These are phyloP conservation scores for Ustilago sp. DNA, from an alignment of 1,284 basidiomycete genomes.

Conservation along the genomic window DNA sequence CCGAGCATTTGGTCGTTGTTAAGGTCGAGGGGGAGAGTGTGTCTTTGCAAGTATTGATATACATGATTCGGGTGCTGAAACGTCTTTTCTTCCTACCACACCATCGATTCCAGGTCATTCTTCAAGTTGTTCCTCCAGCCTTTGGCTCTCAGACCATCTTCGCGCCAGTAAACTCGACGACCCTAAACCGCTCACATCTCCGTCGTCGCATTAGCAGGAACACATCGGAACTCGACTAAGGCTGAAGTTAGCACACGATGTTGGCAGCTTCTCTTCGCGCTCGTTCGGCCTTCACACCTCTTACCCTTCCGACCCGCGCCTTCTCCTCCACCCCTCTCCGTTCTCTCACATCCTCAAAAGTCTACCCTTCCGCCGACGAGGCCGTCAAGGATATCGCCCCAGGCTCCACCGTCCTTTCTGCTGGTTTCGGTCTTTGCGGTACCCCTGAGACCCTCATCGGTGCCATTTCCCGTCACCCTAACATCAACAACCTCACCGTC, in stretches of 20 bases:
- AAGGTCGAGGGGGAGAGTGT: not conserved
- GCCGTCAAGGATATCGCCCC: conserved; percentile 63
- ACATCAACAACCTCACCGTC: conserved; percentile 61
- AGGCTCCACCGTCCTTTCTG: conserved; percentile 60
- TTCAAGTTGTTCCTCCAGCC: not conserved
- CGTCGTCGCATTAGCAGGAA: not conserved
- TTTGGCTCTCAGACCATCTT: not conserved
- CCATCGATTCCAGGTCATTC: not conserved
- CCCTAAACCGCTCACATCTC: not conserved
- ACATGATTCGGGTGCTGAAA: not conserved
- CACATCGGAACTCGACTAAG: not conserved
- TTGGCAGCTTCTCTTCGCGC: conserved; percentile 35
- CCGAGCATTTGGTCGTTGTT: not conserved
- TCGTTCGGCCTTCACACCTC: conserved; percentile 17
- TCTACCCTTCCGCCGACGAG: conserved; percentile 57
- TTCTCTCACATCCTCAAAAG: conserved; percentile 35
- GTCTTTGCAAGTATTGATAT: conserved; percentile 1
- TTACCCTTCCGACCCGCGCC: conserved; percentile 29
- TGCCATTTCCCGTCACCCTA: conserved; percentile 53
- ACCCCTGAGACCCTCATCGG: conserved; percentile 67
- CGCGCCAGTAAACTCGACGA: not conserved
- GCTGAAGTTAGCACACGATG: conserved; percentile 15
- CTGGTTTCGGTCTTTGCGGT: conserved; percentile 68
- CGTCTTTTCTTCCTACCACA: not conserved
- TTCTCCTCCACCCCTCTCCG: conserved; percentile 17